These are phyloP conservation scores for Aspergillus pseudoviridinutans DNA, from an alignment of 2,329 filamentous ascomycete genomes.

Conservation along the genomic window DNA sequence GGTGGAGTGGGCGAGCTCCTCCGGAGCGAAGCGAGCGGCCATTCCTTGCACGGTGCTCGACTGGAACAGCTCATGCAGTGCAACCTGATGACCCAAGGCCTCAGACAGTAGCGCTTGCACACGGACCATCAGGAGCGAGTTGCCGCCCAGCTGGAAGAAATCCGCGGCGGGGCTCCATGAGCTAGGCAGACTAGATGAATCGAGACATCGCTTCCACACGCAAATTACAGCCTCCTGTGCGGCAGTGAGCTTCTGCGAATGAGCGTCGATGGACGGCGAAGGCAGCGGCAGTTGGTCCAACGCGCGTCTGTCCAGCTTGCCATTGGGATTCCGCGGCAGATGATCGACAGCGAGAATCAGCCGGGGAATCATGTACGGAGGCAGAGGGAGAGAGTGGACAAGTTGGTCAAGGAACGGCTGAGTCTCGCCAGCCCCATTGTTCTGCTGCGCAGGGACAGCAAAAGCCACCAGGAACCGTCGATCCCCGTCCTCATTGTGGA, in stretches of 20 bases:
- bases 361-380: not conserved
- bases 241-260: not conserved
- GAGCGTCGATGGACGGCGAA: not conserved
- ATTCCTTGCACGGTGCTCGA: constrained; percentile 39
- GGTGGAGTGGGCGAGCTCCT: not conserved
- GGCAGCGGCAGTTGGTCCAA: not conserved
- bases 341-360: not conserved
- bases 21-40: constrained; percentile 30
- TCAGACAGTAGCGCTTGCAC: constrained; percentile 36
- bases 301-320: not conserved
- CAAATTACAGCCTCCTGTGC: not conserved
- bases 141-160: constrained; percentile 27
- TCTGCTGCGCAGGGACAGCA: not conserved
- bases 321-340: not conserved
- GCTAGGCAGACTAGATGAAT: not conserved
- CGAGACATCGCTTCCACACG: not conserved
- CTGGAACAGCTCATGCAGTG: constrained; percentile 36
- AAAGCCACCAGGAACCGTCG: not conserved
- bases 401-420: not conserved
- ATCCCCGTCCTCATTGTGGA: not conserved
- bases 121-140: constrained; percentile 24
- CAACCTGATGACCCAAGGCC: constrained; percentile 26
- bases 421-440: not conserved
- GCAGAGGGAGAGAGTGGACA: not conserved
- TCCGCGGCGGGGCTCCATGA: not conserved